Evolutionary conservation across 106 monocot genomes (phyloP).

Genomic region (Acorus gramineus): DNA sequence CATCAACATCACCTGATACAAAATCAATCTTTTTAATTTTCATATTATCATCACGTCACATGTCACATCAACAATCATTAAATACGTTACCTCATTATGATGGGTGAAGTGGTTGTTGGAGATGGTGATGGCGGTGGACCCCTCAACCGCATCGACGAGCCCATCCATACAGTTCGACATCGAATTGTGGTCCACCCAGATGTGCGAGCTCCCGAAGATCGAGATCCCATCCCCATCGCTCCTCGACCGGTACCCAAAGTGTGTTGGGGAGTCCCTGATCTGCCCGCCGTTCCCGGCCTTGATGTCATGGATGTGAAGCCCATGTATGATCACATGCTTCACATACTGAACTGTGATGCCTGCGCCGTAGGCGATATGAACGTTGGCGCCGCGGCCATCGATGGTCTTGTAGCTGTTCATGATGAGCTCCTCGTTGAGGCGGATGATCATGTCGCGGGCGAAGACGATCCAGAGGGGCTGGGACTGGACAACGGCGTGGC

Average conservation of each 20-base stretch:
- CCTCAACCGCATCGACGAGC: no score
- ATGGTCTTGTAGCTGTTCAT: constrained; percentile 62
- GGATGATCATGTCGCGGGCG: constrained; percentile 50
- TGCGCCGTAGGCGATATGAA: constrained; percentile 50
- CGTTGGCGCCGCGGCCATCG: constrained; percentile 55
- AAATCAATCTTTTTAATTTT: background rate
- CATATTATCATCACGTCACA: no score
- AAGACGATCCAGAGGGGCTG: constrained; percentile 72
- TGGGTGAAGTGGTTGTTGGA: constrained; percentile 54
- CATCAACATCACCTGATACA: constrained; percentile 46
- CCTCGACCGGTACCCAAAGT: constrained; percentile 26
- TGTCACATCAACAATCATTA: background rate
- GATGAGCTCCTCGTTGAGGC: constrained; percentile 44
- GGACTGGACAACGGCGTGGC: constrained; percentile 34
- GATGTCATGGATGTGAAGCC: constrained; percentile 53
- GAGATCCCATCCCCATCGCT: constrained; percentile 70
- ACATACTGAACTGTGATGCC: constrained; percentile 56
- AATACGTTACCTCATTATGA: constrained; percentile 37
- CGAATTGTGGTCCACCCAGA: constrained; percentile 54
- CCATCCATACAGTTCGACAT: no score
- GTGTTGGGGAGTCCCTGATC: constrained; percentile 23
- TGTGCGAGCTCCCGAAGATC: constrained; percentile 29
- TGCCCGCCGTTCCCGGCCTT: constrained; percentile 24
- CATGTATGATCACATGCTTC: constrained; percentile 57
- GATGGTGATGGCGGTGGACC: constrained; percentile 67